Evolutionary conservation across 371 early-diverging fungal genomes (phyloP).

Genomic region (Mucor sp.): DNA sequence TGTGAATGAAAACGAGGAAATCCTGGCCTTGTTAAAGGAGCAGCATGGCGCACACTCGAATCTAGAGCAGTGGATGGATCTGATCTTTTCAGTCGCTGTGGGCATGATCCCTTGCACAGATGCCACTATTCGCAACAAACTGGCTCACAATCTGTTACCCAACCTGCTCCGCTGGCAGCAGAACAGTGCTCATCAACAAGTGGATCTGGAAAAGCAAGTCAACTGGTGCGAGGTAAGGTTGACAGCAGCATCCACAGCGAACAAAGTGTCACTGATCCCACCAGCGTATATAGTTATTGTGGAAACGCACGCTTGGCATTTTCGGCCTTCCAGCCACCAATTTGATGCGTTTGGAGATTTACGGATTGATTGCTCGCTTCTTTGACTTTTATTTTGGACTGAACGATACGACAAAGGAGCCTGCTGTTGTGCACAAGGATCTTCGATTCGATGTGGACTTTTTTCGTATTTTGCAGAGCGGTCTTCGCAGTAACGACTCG

Average conservation of each 20-base stretch:
- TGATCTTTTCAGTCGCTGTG: conserved; percentile 37
- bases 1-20: conserved; percentile 23
- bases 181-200: conserved; percentile 9
- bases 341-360: conserved; percentile 42
- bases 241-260: no score
- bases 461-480: conserved; percentile 50
- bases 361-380: conserved; percentile 48
- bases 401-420: conserved; percentile 6
- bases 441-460: conserved; percentile 44
- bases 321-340: conserved; percentile 52
- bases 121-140: conserved; percentile 31
- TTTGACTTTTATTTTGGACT: conserved; percentile 49
- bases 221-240: conserved; percentile 37
- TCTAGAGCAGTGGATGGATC: conserved; percentile 34
- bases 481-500: conserved; percentile 44
- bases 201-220: conserved; percentile 18
- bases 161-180: conserved; percentile 45
- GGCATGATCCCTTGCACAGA: conserved; percentile 52
- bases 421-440: conserved; percentile 22
- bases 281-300: conserved; percentile 38
- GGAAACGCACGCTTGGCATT: conserved; percentile 47
- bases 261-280: no score
- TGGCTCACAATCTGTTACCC: conserved; percentile 40
- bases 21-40: background rate
- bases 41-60: background rate